Percentiles rank a stretch among this genome's conserved stretches.
These are phyloP conservation scores for Globisporangium paddicum DNA, from an alignment of 352 stramenopile species.

Conservation along the genomic window DNA sequence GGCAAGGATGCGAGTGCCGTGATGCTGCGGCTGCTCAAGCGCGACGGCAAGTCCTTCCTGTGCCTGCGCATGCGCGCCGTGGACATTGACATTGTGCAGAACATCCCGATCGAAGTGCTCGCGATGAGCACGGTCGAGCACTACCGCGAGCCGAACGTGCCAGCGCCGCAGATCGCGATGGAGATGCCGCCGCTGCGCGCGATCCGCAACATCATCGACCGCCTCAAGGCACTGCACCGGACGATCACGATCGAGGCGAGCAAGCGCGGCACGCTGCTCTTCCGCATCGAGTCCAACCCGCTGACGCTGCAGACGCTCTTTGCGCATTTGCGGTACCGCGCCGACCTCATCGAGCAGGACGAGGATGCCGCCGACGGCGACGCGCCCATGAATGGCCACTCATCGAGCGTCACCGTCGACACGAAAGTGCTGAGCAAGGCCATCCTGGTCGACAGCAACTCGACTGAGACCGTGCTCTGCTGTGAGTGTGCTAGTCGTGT, in stretches of 20 bases:
- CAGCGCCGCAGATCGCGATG: slow-evolving; percentile 70
- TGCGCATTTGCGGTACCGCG: slow-evolving; percentile 62
- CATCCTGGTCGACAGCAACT: slow-evolving; percentile 66
- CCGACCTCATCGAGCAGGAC: slow-evolving; percentile 64
- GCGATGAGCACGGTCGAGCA: slow-evolving; percentile 70
- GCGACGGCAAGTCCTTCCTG: slow-evolving; percentile 66
- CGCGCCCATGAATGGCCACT: slow-evolving; percentile 9
- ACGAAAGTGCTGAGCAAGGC: slow-evolving; percentile 74
- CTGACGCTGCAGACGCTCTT: slow-evolving; percentile 78
- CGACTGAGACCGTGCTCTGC: slow-evolving; percentile 66
- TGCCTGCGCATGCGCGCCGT: slow-evolving; percentile 68
- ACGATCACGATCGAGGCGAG: slow-evolving; percentile 75
- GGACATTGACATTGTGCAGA: slow-evolving; percentile 85
- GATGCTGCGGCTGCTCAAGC: slow-evolving; percentile 81
- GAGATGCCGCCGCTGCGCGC: slow-evolving; percentile 71
- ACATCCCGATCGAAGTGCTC: slow-evolving; percentile 76
- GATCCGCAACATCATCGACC: slow-evolving; percentile 66
- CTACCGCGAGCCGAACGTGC: slow-evolving; percentile 72
- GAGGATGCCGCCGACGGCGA: slow-evolving; percentile 23
- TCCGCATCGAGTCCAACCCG: slow-evolving; percentile 66
- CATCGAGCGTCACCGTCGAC: slow-evolving; percentile 70
- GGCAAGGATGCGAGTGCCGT: slow-evolving; percentile 73
- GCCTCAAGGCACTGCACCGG: slow-evolving; percentile 70
- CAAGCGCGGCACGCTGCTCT: slow-evolving; percentile 53
- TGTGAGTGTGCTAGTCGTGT: slow-evolving; percentile 29